phyloP scores from a whole-genome alignment of 306 rosid genomes.

The Astragalus glycyphyllos region DNA sequence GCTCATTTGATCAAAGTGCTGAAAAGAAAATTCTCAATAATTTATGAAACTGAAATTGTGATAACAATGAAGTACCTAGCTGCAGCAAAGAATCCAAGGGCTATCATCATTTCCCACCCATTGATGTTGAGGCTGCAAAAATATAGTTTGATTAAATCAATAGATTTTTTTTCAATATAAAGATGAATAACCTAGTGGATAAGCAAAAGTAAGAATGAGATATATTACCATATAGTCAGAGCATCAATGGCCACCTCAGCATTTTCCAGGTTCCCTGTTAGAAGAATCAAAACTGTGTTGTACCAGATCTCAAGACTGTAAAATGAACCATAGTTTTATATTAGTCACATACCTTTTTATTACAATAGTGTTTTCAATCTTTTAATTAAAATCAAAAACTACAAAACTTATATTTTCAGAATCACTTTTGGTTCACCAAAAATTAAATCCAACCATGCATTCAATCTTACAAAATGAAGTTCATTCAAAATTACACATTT shows the following conservation, averaged over 20 bases:
- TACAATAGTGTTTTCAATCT: constrained; percentile 2
- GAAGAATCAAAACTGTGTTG: constrained; percentile 59
- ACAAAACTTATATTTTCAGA: too few species aligned
- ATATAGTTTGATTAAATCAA: background rate
- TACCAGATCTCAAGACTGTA: constrained; percentile 72
- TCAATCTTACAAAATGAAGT: too few species aligned
- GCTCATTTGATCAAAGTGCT: too few species aligned
- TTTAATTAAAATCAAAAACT: too few species aligned
- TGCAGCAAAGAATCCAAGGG: constrained; percentile 65
- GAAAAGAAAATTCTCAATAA: too few species aligned
- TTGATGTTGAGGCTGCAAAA: constrained; percentile 59
- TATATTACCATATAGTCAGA: constrained; percentile 60
- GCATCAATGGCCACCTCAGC: constrained; percentile 66
- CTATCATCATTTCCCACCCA: constrained; percentile 71
- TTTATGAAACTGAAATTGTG: background rate
- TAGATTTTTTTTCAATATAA: background rate
- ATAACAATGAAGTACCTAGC: constrained; percentile 51
- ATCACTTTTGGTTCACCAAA: too few species aligned
- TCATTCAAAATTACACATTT: too few species aligned
- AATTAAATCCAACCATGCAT: too few species aligned
- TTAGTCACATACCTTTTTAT: too few species aligned
- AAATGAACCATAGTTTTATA: constrained; percentile 23
- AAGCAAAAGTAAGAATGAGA: background rate
- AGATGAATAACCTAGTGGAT: background rate
- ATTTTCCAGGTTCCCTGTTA: constrained; percentile 62